Evolutionary conservation across 768 basidiomycete genomes (phyloP).

Genomic region (Amanita exitialis): DNA sequence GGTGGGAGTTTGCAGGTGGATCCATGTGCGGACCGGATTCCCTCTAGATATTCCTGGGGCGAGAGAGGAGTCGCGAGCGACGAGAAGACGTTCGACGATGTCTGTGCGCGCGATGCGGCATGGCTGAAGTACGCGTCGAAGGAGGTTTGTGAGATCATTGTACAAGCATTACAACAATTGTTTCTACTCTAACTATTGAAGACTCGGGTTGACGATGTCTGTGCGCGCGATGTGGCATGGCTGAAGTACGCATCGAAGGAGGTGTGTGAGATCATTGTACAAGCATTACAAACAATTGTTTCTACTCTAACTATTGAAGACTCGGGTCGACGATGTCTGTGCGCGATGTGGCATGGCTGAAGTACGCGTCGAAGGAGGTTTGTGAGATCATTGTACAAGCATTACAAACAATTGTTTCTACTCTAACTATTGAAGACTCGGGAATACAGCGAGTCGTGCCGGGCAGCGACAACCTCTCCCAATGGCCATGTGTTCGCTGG

Average conservation of each 20-base stretch:
- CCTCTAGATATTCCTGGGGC: conserved; percentile 46
- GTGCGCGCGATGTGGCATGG: too few relatives aligned
- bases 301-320: too few relatives aligned
- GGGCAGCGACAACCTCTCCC: conserved; percentile 80
- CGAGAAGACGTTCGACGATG: conserved; percentile 77
- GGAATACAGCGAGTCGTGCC: conserved; percentile 94
- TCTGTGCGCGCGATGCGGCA: conserved; percentile 50
- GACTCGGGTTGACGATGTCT: too few relatives aligned
- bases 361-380: conserved; percentile 82
- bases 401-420: too few relatives aligned
- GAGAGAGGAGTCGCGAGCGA: conserved; percentile 61
- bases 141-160: conserved; percentile 47
- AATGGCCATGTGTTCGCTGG: conserved; percentile 94
- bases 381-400: conserved; percentile 33
- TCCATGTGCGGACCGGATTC: conserved; percentile 22
- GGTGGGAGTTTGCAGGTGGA: conserved; percentile 14
- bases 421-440: conserved; percentile 86
- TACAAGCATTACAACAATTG: too few relatives aligned
- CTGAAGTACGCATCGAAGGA: too few relatives aligned
- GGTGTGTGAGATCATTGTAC: too few relatives aligned
- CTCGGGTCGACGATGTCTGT: conserved; percentile 69
- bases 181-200: conserved; percentile 68
- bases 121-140: conserved; percentile 85
- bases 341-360: conserved; percentile 52
- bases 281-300: too few relatives aligned